Evolutionary conservation across 176 grass and related monocot genomes (phyloP).

Genomic region (Oryza meyeriana): DNA sequence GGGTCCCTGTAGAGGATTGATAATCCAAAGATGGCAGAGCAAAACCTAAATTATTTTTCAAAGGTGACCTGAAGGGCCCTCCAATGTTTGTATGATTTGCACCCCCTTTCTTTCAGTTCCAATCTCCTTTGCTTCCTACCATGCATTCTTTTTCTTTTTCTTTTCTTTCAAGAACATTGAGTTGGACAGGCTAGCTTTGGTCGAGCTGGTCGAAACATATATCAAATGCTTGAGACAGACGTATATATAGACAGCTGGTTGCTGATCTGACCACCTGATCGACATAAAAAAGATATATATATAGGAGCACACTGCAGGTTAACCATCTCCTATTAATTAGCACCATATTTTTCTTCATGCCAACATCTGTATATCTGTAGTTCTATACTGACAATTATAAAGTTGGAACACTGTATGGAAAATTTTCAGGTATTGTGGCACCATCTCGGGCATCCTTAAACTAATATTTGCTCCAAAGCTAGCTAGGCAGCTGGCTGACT

Average conservation of each 20-base stretch:
- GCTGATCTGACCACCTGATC: neutral
- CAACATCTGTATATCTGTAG: neutral
- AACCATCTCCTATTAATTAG: neutral
- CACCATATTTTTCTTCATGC: neutral
- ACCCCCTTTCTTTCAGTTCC: neutral
- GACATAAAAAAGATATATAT: neutral
- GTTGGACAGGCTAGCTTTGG: slow-evolving; percentile 2
- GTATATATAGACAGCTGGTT: too few species aligned
- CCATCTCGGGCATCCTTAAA: neutral
- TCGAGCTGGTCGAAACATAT: slow-evolving; percentile 1
- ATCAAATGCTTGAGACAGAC: neutral
- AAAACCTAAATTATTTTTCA: neutral
- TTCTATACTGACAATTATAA: neutral
- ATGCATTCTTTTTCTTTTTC: slow-evolving; percentile 12
- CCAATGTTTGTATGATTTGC: slow-evolving; percentile 8
- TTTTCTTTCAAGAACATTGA: slow-evolving; percentile 32
- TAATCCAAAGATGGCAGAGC: slow-evolving; percentile 14
- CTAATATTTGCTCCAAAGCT: neutral
- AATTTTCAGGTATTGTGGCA: neutral
- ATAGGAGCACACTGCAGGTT: neutral
- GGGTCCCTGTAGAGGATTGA: neutral
- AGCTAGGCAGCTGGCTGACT: neutral
- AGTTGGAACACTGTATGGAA: neutral
- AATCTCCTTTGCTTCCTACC: slow-evolving; percentile 3
- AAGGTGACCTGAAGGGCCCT: slow-evolving; percentile 35